Evolutionary conservation across 225 moss, liverwort and hornwort genomes (phyloP).

Genomic region (Bryoerythrophyllum caledonicum): DNA sequence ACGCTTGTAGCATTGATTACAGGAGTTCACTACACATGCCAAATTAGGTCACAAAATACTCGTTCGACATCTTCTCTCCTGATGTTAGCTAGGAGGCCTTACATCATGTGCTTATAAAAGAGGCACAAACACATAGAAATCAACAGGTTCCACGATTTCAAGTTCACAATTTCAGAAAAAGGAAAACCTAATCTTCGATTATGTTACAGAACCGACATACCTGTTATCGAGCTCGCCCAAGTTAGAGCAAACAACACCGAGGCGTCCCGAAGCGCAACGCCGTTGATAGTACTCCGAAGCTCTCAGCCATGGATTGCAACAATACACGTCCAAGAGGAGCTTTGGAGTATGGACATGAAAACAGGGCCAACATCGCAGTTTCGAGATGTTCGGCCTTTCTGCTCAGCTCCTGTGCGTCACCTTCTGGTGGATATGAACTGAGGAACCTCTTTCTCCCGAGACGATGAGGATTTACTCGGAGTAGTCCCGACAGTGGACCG

Average conservation of each 20-base stretch:
- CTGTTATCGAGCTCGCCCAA: conserved; percentile 25
- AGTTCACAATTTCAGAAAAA: background rate
- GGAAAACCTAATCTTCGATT: background rate
- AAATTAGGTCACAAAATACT: background rate
- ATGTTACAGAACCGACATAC: conserved; percentile 21
- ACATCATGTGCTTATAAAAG: background rate
- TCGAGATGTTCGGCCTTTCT: conserved; percentile 1
- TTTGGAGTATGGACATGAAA: background rate
- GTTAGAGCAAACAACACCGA: background rate
- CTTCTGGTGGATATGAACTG: conserved; percentile 34
- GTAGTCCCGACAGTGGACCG: conserved; percentile 36
- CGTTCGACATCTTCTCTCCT: conserved; percentile 1
- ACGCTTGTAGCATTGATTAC: background rate
- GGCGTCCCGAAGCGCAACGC: conserved; percentile 3
- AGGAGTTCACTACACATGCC: background rate
- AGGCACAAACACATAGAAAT: background rate
- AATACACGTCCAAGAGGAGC: background rate
- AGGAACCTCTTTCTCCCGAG: conserved; percentile 46
- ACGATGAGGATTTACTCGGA: conserved; percentile 33
- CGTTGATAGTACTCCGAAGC: conserved; percentile 5
- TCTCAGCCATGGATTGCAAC: conserved; percentile 7
- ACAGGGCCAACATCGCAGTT: background rate
- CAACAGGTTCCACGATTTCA: background rate
- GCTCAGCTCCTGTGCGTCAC: conserved; percentile 31
- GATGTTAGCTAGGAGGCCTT: background rate